These are phyloP conservation scores for Tuber brumale DNA, from an alignment of 495 filamentous ascomycete species.

Conservation along the genomic window DNA sequence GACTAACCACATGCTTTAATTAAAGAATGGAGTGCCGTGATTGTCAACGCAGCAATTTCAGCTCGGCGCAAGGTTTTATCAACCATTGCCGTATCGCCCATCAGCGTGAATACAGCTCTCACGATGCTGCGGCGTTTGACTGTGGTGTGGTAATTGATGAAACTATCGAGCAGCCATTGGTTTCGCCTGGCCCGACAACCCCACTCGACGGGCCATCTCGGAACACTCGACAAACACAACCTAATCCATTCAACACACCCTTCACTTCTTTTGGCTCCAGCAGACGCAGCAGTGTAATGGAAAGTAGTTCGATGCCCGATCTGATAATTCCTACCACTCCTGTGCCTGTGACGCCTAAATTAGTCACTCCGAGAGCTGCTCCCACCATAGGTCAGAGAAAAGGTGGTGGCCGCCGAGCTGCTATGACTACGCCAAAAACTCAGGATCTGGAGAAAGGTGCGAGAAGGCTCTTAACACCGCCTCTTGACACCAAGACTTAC, in stretches of 20 bases:
- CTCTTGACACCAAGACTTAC: conserved; percentile 28
- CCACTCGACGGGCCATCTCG: conserved; percentile 38
- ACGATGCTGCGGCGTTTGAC: conserved; percentile 86
- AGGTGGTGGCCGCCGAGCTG: conserved; percentile 27
- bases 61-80: conserved; percentile 93
- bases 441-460: conserved; percentile 13
- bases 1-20: conserved; percentile 11
- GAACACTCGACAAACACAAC: conserved; percentile 40
- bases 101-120: conserved; percentile 80
- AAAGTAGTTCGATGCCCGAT: background rate
- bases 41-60: conserved; percentile 83
- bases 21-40: conserved; percentile 78
- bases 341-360: background rate
- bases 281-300: conserved; percentile 17
- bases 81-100: conserved; percentile 97
- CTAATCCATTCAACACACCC: conserved; percentile 15
- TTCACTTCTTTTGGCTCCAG: conserved; percentile 16
- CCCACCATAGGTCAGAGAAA: conserved; percentile 23
- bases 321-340: conserved; percentile 6
- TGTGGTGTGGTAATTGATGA: conserved; percentile 73
- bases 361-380: conserved; percentile 6
- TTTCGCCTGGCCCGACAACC: conserved; percentile 22
- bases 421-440: conserved; percentile 32
- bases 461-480: conserved; percentile 32
- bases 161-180: conserved; percentile 29